Percentiles rank a stretch among this genome's conserved stretches.
These are phyloP conservation scores for Ceratonia siliqua DNA, from an alignment of 306 rosid genomes.

Conservation along the genomic window DNA sequence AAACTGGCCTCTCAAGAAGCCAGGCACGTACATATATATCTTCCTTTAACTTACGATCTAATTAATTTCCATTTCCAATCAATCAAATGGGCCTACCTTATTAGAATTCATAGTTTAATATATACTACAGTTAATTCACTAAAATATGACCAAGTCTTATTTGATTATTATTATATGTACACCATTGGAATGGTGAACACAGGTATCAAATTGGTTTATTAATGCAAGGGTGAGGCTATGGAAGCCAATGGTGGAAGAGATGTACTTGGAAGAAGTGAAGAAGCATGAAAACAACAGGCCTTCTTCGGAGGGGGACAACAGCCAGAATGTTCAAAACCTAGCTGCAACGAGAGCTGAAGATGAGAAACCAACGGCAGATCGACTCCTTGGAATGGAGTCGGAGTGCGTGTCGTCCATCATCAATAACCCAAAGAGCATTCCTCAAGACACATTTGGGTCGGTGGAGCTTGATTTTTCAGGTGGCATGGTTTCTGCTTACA, in stretches of 20 bases:
- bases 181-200: constrained; percentile 34
- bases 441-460: constrained; percentile 57
- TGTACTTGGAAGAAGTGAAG: constrained; percentile 69
- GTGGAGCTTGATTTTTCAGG: constrained; percentile 71
- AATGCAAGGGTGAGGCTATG: constrained; percentile 81
- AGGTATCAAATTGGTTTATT: constrained; percentile 85
- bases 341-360: constrained; percentile 37
- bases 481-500: constrained; percentile 35
- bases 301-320: constrained; percentile 51
- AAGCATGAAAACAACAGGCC: constrained; percentile 43
- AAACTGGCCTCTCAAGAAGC: constrained; percentile 83
- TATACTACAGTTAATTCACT: not conserved
- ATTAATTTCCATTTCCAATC: not conserved
- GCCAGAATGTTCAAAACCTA: constrained; percentile 18
- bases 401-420: constrained; percentile 77
- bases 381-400: constrained; percentile 63
- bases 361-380: constrained; percentile 55
- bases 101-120: not conserved
- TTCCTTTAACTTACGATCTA: constrained; percentile 7
- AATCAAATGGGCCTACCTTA: too few species aligned
- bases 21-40: constrained; percentile 52
- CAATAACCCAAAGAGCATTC: constrained; percentile 36
- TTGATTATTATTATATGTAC: constrained; percentile 19
- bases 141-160: not conserved
- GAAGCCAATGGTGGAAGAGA: constrained; percentile 89